Conservation (phyloP, 139 green algal species). For the Coelastrella sp. region DNA sequence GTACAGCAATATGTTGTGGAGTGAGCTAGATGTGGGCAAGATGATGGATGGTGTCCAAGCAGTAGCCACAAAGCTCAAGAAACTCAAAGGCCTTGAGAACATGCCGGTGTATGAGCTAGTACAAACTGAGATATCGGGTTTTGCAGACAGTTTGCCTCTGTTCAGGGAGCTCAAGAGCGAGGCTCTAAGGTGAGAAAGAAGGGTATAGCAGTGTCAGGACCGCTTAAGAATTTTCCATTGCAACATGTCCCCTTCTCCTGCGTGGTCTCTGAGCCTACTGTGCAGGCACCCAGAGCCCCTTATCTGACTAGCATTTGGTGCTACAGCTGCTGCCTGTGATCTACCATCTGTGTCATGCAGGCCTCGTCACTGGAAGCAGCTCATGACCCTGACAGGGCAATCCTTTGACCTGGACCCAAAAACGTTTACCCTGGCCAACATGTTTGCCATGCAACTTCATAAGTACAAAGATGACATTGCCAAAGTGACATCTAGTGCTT, state of each 20-base stretch:
- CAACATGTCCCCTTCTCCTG: not conserved
- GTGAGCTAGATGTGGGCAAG: conserved; percentile 83
- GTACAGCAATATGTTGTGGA: conserved; percentile 81
- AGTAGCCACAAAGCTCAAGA: conserved; percentile 63
- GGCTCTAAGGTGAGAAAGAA: conserved; percentile 66
- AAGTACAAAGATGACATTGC: conserved; percentile 79
- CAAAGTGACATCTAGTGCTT: conserved; percentile 78
- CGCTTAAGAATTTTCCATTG: not conserved
- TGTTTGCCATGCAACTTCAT: conserved; percentile 86
- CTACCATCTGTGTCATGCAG: conserved; percentile 37
- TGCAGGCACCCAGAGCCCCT: too few species aligned
- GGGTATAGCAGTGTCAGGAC: not conserved
- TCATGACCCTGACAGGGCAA: conserved; percentile 85
- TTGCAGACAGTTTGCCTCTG: conserved; percentile 85
- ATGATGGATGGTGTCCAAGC: conserved; percentile 80
- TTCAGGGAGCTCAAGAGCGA: conserved; percentile 90
- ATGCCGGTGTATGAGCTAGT: conserved; percentile 79
- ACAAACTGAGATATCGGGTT: conserved; percentile 80
- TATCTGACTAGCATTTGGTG: not conserved
- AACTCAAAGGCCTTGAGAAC: conserved; percentile 75
- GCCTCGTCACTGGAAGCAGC: conserved; percentile 83
- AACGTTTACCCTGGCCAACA: conserved; percentile 86
- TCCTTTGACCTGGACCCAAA: conserved; percentile 88
- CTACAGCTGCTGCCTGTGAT: not conserved
- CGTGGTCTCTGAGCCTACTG: too few species aligned